phyloP scores from a whole-genome alignment of 192 early-diverging fungal genomes.

The Coemansia sp. region DNA sequence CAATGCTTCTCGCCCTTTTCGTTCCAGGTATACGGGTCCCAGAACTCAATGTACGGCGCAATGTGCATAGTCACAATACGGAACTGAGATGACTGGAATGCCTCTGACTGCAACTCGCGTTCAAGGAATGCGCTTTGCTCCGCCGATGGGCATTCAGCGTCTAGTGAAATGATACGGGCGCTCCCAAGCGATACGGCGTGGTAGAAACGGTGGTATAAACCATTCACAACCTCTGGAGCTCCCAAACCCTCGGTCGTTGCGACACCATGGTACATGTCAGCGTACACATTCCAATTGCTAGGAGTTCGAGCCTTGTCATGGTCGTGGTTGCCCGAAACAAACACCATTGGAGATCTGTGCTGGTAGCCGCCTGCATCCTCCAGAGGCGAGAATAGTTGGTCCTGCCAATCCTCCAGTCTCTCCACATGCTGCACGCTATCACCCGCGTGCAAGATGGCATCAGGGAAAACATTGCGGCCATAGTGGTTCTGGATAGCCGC shows the following conservation, averaged over 20 bases:
- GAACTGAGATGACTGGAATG: conserved; percentile 57
- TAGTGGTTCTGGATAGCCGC: conserved; percentile 6
- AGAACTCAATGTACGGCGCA: conserved; percentile 73
- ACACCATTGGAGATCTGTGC: conserved; percentile 62
- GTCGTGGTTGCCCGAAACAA: conserved; percentile 76
- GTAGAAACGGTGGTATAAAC: conserved; percentile 38
- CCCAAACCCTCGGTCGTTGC: conserved; percentile 15
- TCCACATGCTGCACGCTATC: conserved; percentile 64
- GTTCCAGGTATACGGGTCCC: conserved; percentile 70
- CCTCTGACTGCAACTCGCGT: conserved; percentile 58
- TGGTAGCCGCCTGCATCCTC: conserved; percentile 53
- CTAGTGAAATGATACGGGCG: conserved; percentile 65
- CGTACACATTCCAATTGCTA: conserved; percentile 54
- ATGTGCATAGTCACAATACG: conserved; percentile 70
- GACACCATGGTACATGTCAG: conserved; percentile 51
- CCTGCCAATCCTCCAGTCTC: conserved; percentile 66
- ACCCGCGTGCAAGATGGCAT: conserved; percentile 67
- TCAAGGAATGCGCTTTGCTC: conserved; percentile 63
- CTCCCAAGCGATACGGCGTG: conserved; percentile 54
- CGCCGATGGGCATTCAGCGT: conserved; percentile 61
- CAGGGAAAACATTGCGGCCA: conserved; percentile 6
- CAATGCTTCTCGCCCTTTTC: conserved; percentile 64
- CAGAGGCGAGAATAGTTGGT: conserved; percentile 63
- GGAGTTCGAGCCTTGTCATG: conserved; percentile 54
- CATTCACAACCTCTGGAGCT: conserved; percentile 13